Base-by-base conservation (phyloP, 495 filamentous ascomycete genomes). In the Penicillium taxi region DNA sequence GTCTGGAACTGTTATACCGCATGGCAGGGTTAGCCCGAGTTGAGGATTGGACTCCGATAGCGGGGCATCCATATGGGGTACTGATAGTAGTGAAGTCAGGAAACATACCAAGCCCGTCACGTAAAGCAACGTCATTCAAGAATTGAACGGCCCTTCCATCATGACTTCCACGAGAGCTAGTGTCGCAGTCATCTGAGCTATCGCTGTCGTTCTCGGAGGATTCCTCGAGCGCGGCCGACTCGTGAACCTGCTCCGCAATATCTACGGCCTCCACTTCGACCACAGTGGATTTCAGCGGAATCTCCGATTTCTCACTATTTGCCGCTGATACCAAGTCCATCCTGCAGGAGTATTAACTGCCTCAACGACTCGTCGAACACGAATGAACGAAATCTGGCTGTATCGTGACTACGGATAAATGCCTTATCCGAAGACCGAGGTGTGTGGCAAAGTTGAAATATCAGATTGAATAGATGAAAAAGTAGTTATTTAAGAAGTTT, bases 101-200 rank as follows among this genome's bases (percentile, higher is more conserved):
- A 22, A 32, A 48, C 50, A 37, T 34, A 59, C 54, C 63, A 74
- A 75, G 66, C 28, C 73, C 69, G 39, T 67, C 65, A 34, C 74
- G 71, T 28, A 80, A 66, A 33, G 74, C 71, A 26, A 81, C 76
- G 24, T 82, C 77, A 28, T 68, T 67, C 21, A 80, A 56, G 32
- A 79, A 66, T 37, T 81, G 78, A 24, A 89, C 59, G 12, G 75
- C 67, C 44, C 84, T 81, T 32, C 80, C 78, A 44, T 77, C 81
- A 5, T 86, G 55, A n/a, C n/a, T n/a, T n/a, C n/a, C n/a, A n/a
- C n/a, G n/a, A 15, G 82, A 86, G 32, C 78, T 68, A 5, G 67
- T 70, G 41, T 84, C 81, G 78, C 78, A 82, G 8, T 69, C 71
- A 30, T 81, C 80, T 19, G 77, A 72, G 19, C 77, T 77, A 33